Evolutionary conservation across 2,329 filamentous ascomycete species (phyloP).

Genomic region (Diplodia sapinea): DNA sequence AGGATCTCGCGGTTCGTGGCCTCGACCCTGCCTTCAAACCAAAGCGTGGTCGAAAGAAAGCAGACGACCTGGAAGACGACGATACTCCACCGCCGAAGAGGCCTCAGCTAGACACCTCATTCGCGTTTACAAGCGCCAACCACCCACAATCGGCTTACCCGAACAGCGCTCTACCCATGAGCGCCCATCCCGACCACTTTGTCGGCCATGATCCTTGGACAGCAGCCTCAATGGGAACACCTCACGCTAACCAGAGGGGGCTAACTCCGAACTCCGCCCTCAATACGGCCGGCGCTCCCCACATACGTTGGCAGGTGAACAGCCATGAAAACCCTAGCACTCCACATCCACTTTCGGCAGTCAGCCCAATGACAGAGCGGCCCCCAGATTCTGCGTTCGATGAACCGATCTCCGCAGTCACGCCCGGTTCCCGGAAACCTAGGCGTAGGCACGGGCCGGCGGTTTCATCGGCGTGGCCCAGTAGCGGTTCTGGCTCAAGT

Average conservation of each 20-base stretch:
- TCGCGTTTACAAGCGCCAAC: slow-evolving; percentile 43
- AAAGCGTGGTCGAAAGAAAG: slow-evolving; percentile 66
- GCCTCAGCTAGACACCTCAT: slow-evolving; percentile 63
- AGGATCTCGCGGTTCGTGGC: slow-evolving; percentile 85
- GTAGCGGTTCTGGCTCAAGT: slow-evolving; percentile 64
- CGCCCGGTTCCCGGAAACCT: slow-evolving; percentile 59
- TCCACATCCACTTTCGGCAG: slow-evolving; percentile 78
- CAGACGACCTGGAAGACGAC: slow-evolving; percentile 62
- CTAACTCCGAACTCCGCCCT: slow-evolving; percentile 51
- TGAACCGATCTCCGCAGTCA: slow-evolving; percentile 77
- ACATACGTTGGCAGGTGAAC: slow-evolving; percentile 57
- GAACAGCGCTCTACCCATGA: slow-evolving; percentile 58
- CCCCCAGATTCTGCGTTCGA: slow-evolving; percentile 56
- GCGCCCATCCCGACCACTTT: slow-evolving; percentile 61
- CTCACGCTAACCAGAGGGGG: slow-evolving; percentile 39
- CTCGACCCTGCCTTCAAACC: slow-evolving; percentile 76
- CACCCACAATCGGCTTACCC: slow-evolving; percentile 57
- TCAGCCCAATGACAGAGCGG: slow-evolving; percentile 67
- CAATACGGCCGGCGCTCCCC: slow-evolving; percentile 48
- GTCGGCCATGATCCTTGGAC: slow-evolving; percentile 55
- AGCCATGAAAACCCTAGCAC: slow-evolving; percentile 67
- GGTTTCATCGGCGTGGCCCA: slow-evolving; percentile 89
- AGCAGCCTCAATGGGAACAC: slow-evolving; percentile 47
- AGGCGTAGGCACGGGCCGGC: slow-evolving; percentile 78
- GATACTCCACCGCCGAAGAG: slow-evolving; percentile 62